Evolutionary conservation across 345 rosid genomes (phyloP), one percentile per base, ranked within the genome.

Genomic region (Gossypium arboreum): DNA sequence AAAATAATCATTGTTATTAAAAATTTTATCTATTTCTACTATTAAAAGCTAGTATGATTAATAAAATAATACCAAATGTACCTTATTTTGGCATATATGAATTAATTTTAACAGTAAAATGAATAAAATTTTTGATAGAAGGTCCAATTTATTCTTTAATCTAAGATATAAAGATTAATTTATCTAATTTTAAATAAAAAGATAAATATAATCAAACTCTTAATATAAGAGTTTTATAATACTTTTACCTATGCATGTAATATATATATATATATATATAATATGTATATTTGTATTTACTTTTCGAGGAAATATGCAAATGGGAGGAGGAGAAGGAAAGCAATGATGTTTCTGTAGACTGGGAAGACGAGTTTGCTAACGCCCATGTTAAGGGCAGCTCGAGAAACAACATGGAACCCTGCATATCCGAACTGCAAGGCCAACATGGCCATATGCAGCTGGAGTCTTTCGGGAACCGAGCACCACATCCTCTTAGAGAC

Each of bases 301-400:
- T 95, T 95, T 83, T 95, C 99, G 2, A 93, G 93, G 74, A 95
- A 95, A 79, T 91, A 95, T 3, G 99, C 99, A 80, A 95, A 95
- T 17, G 99, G 99, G 71, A 85, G 87, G 57, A 95, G 97, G 57
- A 95, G 85, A 83, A 95, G 89, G 80, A 95, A 81, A 58, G 99
- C 99, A 71, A 95, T 95, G 91, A 90, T 81, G 89, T 95, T 95
- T 79, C 99, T 89, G 65, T 95, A 95, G 79, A 95, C 97, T 27
- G 94, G 92, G 88, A 89, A 95, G 22, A 95, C 99, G 52, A 95
- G 91, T 79, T 90, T 95, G 84, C 98, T 93, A 55, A 95, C 82
- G 72, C 99, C 99, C 98, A 95, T 95, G 78, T 95, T 95, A 57
- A 95, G 96, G 78, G 99, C 99, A 80, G 96, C 98, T 75, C 99